Conservation (phyloP, 768 basidiomycete genomes). For the Butyriboletus loyo region DNA sequence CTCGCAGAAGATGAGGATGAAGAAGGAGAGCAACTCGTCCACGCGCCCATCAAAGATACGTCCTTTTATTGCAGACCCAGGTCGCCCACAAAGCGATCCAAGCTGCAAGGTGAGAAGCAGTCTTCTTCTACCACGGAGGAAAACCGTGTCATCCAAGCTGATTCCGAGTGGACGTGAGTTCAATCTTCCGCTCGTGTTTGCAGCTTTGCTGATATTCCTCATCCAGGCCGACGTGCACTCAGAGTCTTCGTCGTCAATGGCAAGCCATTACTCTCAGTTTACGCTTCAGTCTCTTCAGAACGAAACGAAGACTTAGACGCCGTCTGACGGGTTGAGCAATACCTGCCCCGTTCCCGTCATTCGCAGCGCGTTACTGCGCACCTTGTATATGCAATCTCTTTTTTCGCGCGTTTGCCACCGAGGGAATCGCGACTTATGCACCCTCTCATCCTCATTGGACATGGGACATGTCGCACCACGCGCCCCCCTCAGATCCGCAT, state of each 20-base stretch:
- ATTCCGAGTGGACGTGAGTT: constrained; percentile 36
- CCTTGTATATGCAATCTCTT: constrained; percentile 24
- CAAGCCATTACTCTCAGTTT: constrained; percentile 55
- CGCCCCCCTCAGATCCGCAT: constrained; percentile 19
- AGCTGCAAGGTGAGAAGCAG: constrained; percentile 21
- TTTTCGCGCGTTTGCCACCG: constrained; percentile 21
- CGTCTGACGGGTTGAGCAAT: constrained; percentile 24
- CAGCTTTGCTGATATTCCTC: not conserved
- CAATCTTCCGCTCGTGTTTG: not conserved
- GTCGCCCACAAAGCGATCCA: constrained; percentile 19
- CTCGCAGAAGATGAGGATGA: constrained; percentile 28
- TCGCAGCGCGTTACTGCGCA: constrained; percentile 12
- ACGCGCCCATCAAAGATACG: constrained; percentile 29
- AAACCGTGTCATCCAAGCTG: constrained; percentile 13
- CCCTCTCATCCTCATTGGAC: constrained; percentile 15
- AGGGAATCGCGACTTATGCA: constrained; percentile 24
- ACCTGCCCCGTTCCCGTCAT: constrained; percentile 5
- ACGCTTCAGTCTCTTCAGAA: constrained; percentile 57
- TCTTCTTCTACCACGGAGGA: not conserved
- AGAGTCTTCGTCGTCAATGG: constrained; percentile 56
- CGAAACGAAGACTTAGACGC: constrained; percentile 37
- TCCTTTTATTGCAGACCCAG: constrained; percentile 11
- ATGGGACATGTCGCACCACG: constrained; percentile 26
- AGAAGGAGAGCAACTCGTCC: constrained; percentile 17
- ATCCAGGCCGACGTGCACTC: constrained; percentile 53